A percentile compares a stretch with the other conserved stretches of the same genome.
phyloP scores from a whole-genome alignment of 2,329 filamentous ascomycete genomes.

The Coniochaeta pulveracea region DNA sequence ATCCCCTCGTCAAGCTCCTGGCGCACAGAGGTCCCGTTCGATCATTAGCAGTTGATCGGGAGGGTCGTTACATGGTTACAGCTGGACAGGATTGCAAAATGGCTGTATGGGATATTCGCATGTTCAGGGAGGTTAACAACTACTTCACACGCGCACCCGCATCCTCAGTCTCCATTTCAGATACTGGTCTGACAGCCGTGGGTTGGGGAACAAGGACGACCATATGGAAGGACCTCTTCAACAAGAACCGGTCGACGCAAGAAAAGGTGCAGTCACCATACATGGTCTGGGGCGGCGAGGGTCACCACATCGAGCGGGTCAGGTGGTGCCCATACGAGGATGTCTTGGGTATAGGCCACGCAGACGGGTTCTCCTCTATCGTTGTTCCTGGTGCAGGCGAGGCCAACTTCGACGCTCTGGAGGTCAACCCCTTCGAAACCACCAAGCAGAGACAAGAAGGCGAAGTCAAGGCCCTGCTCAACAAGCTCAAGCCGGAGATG shows the following conservation, averaged over 20 bases:
- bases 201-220: constrained; percentile 84
- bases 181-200: constrained; percentile 77
- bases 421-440: constrained; percentile 92
- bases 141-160: constrained; percentile 80
- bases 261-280: constrained; percentile 80
- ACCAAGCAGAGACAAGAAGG: constrained; percentile 83
- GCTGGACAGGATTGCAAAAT: constrained; percentile 83
- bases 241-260: constrained; percentile 58
- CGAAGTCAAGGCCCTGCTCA: constrained; percentile 81
- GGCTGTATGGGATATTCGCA: constrained; percentile 92
- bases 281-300: constrained; percentile 85
- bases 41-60: constrained; percentile 72
- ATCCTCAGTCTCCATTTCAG: constrained; percentile 76
- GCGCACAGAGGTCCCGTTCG: constrained; percentile 85
- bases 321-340: constrained; percentile 95
- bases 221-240: constrained; percentile 85
- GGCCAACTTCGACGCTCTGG: constrained; percentile 88
- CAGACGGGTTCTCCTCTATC: constrained; percentile 77
- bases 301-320: constrained; percentile 67
- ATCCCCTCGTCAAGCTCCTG: constrained; percentile 81
- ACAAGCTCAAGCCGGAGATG: constrained; percentile 95
- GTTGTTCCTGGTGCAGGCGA: constrained; percentile 93
- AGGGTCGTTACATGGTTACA: constrained; percentile 92
- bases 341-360: constrained; percentile 74
- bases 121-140: constrained; percentile 83